These are phyloP conservation scores for Blastomyces percursus DNA, from an alignment of 2,329 filamentous ascomycete species.

Conservation along the genomic window DNA sequence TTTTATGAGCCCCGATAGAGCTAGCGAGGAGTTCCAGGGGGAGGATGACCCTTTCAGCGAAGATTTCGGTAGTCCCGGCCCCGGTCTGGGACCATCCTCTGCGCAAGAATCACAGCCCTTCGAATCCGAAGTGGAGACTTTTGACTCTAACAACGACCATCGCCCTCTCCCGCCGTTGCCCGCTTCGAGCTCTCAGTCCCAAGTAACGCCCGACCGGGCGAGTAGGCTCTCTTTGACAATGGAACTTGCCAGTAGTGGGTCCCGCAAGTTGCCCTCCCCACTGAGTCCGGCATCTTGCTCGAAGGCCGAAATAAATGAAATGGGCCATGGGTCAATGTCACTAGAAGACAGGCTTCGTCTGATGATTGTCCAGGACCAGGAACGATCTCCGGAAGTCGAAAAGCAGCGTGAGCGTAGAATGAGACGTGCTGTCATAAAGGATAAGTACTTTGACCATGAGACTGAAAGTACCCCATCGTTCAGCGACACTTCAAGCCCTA, in stretches of 20 bases:
- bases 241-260: constrained; percentile 57
- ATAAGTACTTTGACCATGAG: constrained; percentile 30
- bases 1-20: constrained; percentile 57
- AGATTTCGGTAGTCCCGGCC: constrained; percentile 54
- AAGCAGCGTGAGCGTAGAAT: constrained; percentile 59
- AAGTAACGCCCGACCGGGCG: constrained; percentile 35
- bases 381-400: constrained; percentile 49
- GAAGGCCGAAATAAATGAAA: constrained; percentile 68
- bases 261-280: constrained; percentile 60
- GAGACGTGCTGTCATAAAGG: constrained; percentile 44
- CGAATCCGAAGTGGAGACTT: constrained; percentile 58
- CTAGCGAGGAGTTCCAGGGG: constrained; percentile 43
- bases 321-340: constrained; percentile 65
- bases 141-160: constrained; percentile 67
- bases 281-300: constrained; percentile 55
- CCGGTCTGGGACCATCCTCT: constrained; percentile 43
- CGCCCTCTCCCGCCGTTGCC: constrained; percentile 81
- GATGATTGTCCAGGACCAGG: constrained; percentile 71
- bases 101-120: constrained; percentile 19
- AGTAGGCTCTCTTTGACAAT: constrained; percentile 57
- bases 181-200: constrained; percentile 27
- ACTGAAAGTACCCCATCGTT: constrained; percentile 22
- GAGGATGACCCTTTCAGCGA: constrained; percentile 58
- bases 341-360: constrained; percentile 75
- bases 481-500: constrained; percentile 18